Evolutionary conservation across 1,284 basidiomycete genomes (phyloP).

Genomic region (Cerioporus squamosus): DNA sequence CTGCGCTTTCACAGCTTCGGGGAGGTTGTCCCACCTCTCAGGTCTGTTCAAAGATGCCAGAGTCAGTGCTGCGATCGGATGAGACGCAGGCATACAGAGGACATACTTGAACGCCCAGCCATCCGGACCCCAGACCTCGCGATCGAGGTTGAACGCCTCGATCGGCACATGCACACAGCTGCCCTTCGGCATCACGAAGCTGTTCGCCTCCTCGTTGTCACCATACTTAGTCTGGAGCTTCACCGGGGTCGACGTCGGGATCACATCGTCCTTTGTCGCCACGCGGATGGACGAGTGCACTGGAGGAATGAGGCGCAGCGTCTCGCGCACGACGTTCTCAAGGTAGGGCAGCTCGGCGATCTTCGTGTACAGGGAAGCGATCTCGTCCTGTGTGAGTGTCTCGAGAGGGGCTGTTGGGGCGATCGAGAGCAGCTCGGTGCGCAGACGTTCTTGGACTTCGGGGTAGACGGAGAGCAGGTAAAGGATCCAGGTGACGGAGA

Average conservation of each 20-base stretch:
- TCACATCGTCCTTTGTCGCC: constrained; percentile 72
- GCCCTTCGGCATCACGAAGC: constrained; percentile 65
- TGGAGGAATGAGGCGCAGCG: constrained; percentile 75
- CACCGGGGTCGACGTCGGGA: constrained; percentile 74
- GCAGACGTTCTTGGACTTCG: constrained; percentile 64
- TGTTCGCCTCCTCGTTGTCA: constrained; percentile 43
- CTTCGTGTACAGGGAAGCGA: constrained; percentile 56
- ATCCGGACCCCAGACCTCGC: constrained; percentile 74
- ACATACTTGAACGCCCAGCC: constrained; percentile 79
- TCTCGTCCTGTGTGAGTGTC: constrained; percentile 57
- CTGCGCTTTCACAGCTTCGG: constrained; percentile 58
- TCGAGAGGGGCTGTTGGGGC: constrained; percentile 43
- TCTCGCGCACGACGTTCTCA: constrained; percentile 78
- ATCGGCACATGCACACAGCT: constrained; percentile 75
- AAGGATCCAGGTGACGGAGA: constrained; percentile 80
- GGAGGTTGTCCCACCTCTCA: constrained; percentile 77
- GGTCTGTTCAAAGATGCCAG: constrained; percentile 49
- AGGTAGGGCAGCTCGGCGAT: constrained; percentile 74
- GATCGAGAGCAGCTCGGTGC: constrained; percentile 58
- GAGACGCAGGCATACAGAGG: not conserved
- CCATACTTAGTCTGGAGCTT: constrained; percentile 48
- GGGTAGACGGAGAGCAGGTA: constrained; percentile 70
- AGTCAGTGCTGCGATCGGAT: no score
- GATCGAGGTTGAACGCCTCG: constrained; percentile 79
- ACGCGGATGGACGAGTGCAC: constrained; percentile 81